phyloP scores from a whole-genome alignment of 495 filamentous ascomycete genomes.

The Penicillium parvum region DNA sequence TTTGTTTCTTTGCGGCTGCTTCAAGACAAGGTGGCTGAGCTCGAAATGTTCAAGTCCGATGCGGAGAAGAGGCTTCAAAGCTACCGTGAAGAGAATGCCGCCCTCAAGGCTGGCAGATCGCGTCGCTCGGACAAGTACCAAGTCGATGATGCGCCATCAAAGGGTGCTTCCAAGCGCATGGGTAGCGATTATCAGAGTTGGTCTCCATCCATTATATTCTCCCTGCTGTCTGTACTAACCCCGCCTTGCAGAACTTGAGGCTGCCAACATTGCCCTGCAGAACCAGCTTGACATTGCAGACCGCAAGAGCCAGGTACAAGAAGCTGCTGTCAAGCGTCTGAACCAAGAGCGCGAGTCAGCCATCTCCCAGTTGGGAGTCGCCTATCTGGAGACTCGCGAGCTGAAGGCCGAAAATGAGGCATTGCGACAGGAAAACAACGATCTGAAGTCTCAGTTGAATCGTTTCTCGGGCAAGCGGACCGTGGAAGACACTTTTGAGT shows the following conservation, averaged over 20 bases:
- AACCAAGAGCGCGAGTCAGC: constrained; percentile 62
- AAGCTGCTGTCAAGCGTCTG: constrained; percentile 55
- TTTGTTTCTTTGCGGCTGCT: constrained; percentile 64
- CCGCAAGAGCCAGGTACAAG: constrained; percentile 55
- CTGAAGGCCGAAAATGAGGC: constrained; percentile 54
- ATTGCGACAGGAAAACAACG: constrained; percentile 45
- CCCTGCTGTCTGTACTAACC: constrained; percentile 3
- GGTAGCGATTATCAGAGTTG: constrained; percentile 52
- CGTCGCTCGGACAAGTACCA: constrained; percentile 43
- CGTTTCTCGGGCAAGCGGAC: constrained; percentile 21
- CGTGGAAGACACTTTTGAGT: constrained; percentile 31
- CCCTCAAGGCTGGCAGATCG: constrained; percentile 45
- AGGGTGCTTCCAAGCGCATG: constrained; percentile 33
- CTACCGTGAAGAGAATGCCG: constrained; percentile 52
- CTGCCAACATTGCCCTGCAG: constrained; percentile 53
- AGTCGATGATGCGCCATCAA: constrained; percentile 34
- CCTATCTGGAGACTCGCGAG: constrained; percentile 59
- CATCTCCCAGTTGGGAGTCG: constrained; percentile 58
- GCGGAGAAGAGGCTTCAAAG: constrained; percentile 52
- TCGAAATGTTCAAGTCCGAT: constrained; percentile 59
- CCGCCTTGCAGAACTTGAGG: constrained; percentile 48
- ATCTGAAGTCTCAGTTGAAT: constrained; percentile 40
- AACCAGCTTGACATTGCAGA: constrained; percentile 55
- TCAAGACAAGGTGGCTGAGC: constrained; percentile 58
- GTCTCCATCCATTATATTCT: constrained; percentile 14